A percentile compares a stretch with the other conserved stretches of the same genome.
Evolutionary conservation across 148 eudicot species (phyloP).

Genomic region (Rhododendron kiyosumense): DNA sequence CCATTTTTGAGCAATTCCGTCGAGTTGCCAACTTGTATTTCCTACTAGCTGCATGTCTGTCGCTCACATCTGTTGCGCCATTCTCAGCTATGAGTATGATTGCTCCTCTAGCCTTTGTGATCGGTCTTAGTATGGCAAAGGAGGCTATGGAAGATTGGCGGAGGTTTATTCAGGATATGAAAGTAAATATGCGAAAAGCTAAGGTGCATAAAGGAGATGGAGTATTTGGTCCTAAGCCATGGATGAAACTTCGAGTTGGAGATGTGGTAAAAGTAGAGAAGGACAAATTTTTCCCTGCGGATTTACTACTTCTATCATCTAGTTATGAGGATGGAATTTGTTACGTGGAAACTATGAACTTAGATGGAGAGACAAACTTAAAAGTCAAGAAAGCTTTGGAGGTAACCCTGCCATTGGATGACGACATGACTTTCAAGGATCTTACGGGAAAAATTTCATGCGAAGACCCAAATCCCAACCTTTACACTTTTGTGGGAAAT

Average conservation of each 20-base stretch:
- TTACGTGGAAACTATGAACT: conserved; percentile 95
- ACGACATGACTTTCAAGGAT: conserved; percentile 56
- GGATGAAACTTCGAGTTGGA: conserved; percentile 81
- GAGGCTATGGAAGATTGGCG: conserved; percentile 97
- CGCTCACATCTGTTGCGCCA: conserved; percentile 75
- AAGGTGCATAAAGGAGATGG: conserved; percentile 56
- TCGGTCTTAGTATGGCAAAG: conserved; percentile 92
- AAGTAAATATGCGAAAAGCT: conserved; percentile 68
- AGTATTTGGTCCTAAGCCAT: conserved; percentile 47
- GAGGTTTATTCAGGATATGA: conserved; percentile 84
- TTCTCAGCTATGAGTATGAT: conserved; percentile 79
- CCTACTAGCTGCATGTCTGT: conserved; percentile 66
- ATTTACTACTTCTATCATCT: conserved; percentile 76
- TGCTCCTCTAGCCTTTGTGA: conserved; percentile 78
- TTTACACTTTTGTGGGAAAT: conserved; percentile 92
- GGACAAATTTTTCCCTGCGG: conserved; percentile 87
- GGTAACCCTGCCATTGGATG: conserved; percentile 59
- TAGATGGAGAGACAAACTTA: conserved; percentile 96
- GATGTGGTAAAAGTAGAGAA: conserved; percentile 86
- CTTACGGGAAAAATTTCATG: conserved; percentile 60
- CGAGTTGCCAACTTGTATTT: conserved; percentile 96
- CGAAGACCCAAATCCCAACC: conserved; percentile 87
- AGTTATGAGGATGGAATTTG: conserved; percentile 96
- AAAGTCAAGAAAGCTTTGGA: conserved; percentile 83
- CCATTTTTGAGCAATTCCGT: conserved; percentile 85